phyloP scores from a whole-genome alignment of 1,139 yeast species.

The Lodderomyces elongisporus region DNA sequence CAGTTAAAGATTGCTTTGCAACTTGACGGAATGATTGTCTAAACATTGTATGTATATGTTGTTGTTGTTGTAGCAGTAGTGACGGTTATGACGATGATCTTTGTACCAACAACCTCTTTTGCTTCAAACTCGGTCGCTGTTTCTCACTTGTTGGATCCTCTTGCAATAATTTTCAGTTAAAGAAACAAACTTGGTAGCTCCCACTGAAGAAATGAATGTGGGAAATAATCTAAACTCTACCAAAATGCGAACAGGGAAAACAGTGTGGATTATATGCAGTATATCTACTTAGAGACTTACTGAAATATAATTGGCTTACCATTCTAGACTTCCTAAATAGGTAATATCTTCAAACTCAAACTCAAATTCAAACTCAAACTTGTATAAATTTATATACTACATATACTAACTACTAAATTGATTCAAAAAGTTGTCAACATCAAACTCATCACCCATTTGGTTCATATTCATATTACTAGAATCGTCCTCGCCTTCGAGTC shows the following conservation, averaged over 20 bases:
- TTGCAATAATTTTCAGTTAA: no score
- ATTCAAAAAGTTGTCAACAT: constrained; percentile 44
- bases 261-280: constrained; percentile 1
- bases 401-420: constrained; percentile 42
- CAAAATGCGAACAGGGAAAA: no score
- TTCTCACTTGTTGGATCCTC: constrained; percentile 6
- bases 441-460: constrained; percentile 30
- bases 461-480: constrained; percentile 15
- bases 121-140: no score
- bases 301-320: constrained; percentile 2
- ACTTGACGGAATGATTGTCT: constrained; percentile 65
- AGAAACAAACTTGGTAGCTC: no score
- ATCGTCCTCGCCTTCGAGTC: constrained; percentile 21
- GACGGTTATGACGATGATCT: no score
- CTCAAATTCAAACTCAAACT: no score
- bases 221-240: no score
- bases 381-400: no score
- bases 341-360: constrained; percentile 16
- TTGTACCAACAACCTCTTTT: no score
- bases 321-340: constrained; percentile 25
- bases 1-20: constrained; percentile 57
- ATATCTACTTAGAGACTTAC: background rate
- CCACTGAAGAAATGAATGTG: no score
- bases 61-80: background rate
- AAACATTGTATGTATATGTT: constrained; percentile 51